Conservation (phyloP, 2,329 filamentous ascomycete genomes). For the Xylariaceae sp. region DNA sequence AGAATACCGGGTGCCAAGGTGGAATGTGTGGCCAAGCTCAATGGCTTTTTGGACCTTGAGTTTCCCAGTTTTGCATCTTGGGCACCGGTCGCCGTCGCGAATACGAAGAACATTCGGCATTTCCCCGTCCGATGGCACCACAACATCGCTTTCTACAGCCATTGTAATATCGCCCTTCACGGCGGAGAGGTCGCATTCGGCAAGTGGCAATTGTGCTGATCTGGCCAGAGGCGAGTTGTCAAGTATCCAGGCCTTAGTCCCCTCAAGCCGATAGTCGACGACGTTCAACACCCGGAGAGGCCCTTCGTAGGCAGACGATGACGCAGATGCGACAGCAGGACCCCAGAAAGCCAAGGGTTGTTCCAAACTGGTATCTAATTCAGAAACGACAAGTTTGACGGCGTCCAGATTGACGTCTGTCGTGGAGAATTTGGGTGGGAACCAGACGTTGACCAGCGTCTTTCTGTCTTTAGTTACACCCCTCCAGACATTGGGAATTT, state of each 20-base stretch:
- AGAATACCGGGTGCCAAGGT: constrained; percentile 86
- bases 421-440: constrained; percentile 35
- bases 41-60: constrained; percentile 69
- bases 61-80: constrained; percentile 59
- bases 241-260: constrained; percentile 4
- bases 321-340: constrained; percentile 26
- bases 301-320: constrained; percentile 11
- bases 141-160: neutral
- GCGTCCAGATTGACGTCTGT: constrained; percentile 48
- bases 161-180: neutral
- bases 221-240: no score
- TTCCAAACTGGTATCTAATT: constrained; percentile 68
- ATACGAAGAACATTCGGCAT: constrained; percentile 62
- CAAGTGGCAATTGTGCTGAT: no score
- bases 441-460: constrained; percentile 67
- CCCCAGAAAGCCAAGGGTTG: constrained; percentile 52
- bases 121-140: constrained; percentile 12
- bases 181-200: no score
- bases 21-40: constrained; percentile 92
- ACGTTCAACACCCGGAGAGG: constrained; percentile 22
- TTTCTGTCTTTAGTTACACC: constrained; percentile 64
- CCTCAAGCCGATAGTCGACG: constrained; percentile 28
- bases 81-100: constrained; percentile 66
- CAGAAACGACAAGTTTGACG: constrained; percentile 61
- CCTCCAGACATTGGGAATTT: constrained; percentile 44